Percentiles rank a stretch among this genome's conserved stretches.
These are phyloP conservation scores for Picochlorum costavermella DNA, from an alignment of 139 green algal genomes.

Conservation along the genomic window DNA sequence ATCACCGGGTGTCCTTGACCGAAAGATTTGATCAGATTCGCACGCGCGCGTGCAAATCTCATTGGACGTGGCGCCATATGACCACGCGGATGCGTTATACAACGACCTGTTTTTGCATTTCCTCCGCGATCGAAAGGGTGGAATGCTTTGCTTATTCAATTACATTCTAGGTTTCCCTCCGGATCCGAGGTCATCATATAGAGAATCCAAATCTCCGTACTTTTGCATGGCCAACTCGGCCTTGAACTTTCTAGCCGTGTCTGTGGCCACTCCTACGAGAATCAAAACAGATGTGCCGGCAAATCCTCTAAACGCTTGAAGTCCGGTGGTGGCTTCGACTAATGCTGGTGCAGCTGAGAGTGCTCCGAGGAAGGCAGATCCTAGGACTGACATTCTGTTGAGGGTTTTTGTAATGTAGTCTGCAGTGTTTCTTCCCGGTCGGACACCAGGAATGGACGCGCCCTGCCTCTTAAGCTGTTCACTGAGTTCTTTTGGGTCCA, in stretches of 20 bases:
- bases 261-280: conserved; percentile 84
- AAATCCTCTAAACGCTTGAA: conserved; percentile 91
- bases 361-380: conserved; percentile 83
- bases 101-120: too few species aligned
- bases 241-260: conserved; percentile 82
- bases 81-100: too few species aligned
- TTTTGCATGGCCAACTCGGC: conserved; percentile 87
- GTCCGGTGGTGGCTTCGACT: conserved; percentile 72
- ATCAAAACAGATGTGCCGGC: conserved; percentile 86
- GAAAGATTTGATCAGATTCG: too few species aligned
- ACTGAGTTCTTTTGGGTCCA: conserved; percentile 94
- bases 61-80: too few species aligned
- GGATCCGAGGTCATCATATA: conserved; percentile 30
- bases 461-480: conserved; percentile 92
- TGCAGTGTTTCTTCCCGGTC: conserved; percentile 79
- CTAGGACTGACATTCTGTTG: conserved; percentile 85
- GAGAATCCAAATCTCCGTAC: conserved; percentile 71
- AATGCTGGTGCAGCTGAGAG: conserved; percentile 75
- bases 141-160: too few species aligned
- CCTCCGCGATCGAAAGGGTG: too few species aligned
- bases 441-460: conserved; percentile 80
- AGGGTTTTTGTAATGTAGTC: conserved; percentile 89
- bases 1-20: too few species aligned
- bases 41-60: too few species aligned
- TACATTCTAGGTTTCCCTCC: too few species aligned